Base-by-base conservation (phyloP, 2,329 filamentous ascomycete species). In the Aspergillus texensis region DNA sequence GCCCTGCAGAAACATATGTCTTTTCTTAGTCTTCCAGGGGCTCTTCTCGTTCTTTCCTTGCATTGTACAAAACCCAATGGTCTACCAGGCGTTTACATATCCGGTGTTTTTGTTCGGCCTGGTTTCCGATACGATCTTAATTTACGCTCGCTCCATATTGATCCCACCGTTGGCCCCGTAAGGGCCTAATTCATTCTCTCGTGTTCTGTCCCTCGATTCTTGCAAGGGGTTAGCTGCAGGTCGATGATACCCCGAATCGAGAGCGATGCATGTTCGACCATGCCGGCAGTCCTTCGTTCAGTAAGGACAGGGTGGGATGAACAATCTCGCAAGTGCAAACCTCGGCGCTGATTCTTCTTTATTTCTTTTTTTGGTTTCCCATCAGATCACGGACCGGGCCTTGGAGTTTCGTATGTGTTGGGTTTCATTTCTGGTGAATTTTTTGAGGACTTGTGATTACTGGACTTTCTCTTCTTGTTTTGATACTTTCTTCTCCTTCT, bases 341-440 rank as follows among this genome's bases (percentile, higher is more conserved):
- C 28, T 34, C 28, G n/a, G 19, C 50, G 4, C 30, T 63, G 43
- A 41, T 48, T 48, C 26, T 26, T 36, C 34, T 52, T 52, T 39
- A 45, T 56, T 34, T 57, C 10, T 57, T 36, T 52, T 26, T 26
- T 24, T 58, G 19, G 21, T 32, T 52, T 52, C 48, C 28, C 48
- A 52, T 52, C 28, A 32, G 48, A 32, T 52, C 28, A 52, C 48
- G 48, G 48, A 32, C 28, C 16, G 50, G 67, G 61, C 60, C 61
- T 58, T 53, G 66, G 62, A 61, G 58, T 60, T 65, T 50, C n/a
- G 53, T 41, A 58, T 59, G 28, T 61, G 57, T 48, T 34, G 50
- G 52, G 43, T 54, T 63, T 61, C 54, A 45, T 61, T 69, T 67
- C 61, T 68, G 57, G 56, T 67, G 59, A 63, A 62, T 62, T 52